Evolutionary conservation across 23 red algal genomes (phyloP), one percentile per base, ranked within the genome.

Genomic region (Chondrus crispus): DNA sequence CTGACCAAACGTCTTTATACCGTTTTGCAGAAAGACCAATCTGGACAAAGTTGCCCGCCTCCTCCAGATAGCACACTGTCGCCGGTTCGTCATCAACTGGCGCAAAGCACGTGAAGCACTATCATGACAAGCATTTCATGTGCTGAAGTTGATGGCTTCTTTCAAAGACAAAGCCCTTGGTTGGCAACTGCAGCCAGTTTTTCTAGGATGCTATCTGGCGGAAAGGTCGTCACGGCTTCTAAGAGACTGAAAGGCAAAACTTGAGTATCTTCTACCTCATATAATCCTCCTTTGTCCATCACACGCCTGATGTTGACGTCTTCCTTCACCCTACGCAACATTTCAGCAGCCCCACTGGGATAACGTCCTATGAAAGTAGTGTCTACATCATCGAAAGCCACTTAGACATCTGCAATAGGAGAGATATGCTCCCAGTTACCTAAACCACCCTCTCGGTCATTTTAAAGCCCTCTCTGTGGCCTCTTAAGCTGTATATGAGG

Each of bases 121-220:
- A 85, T 18, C 32, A 68, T 41, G 14, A 52, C 50, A n/a, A 63
- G 63, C 36, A 70, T 63, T 37, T 70, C 60, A n/a, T 14, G 6
- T 40, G 81, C 26, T 8, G 35, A 4, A 22, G 81, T 68, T 35
- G 11, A 12, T 6, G 8, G 10, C 19, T 41, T 68, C 35, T 60
- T 36, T 68, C 57, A 14, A 44, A 41, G 16, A 20, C 11, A 7
- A 11, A 85, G 57, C 41, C 35, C 81, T 69, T 42, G 54, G 36
- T 85, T 85, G 20, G 62, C 51, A 62, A 38, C 43, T 68, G 29
- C 16, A 45, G 28, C 41, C n/a, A 68, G 30, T 68, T 85, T 85
- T 13, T 18, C n/a, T 20, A 46, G 30, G 13, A 85, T 8, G 41
- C 39, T 45, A 4, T 85, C 53, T 0, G 81, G 4, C 12, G 68